Evolutionary conservation across 2,329 filamentous ascomycete species (phyloP), one percentile per base, ranked within the genome.

Genomic region (Colletotrichum truncatum): DNA sequence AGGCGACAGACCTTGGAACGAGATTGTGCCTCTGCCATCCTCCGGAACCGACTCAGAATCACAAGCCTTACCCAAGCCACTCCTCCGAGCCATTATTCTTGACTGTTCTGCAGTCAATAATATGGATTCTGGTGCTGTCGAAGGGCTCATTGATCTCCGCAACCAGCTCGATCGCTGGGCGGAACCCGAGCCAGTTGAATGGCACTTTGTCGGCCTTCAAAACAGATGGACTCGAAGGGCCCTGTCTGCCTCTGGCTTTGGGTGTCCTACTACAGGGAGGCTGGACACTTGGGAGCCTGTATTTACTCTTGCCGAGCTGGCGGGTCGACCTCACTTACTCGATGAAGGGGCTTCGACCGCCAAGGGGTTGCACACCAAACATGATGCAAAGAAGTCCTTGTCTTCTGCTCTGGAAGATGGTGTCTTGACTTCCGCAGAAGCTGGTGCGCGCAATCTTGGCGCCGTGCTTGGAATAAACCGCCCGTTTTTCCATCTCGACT

Each of bases 191-290:
- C 66, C 70, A 0, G 82, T 84, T 4, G 81, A 85, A 66, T 85
- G 82, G 82, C 83, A 86, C 67, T 82, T 89, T 69, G 84, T 85
- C 0, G 80, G 81, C 28, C 75, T 89, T 3, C 77, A 77, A 53
- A 87, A 86, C 70, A 81, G 82, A 3, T 89, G 87, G 87, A 82
- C 85, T 6, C 81, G 85, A 26, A 82, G 86, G 4, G 85, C 87
- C 1, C 80, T 89, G 0, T 81, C 85, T 1, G 79, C 79, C 0
- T 84, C 83, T 0, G 87, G 87, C 0, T 89, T 89, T 62, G 87
- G 87, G 0, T 82, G 77, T 46, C 81, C 74, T 28, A 14, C 49
- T 0, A 10, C 45, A 3, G 56, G 45, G 2, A 36, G 34, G 16
- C 18, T 57, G n/a, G 16, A 39, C 18, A 28, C 23, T 2, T 66